phyloP scores from a whole-genome alignment of 768 basidiomycete species.

The Albatrellus ellisii region DNA sequence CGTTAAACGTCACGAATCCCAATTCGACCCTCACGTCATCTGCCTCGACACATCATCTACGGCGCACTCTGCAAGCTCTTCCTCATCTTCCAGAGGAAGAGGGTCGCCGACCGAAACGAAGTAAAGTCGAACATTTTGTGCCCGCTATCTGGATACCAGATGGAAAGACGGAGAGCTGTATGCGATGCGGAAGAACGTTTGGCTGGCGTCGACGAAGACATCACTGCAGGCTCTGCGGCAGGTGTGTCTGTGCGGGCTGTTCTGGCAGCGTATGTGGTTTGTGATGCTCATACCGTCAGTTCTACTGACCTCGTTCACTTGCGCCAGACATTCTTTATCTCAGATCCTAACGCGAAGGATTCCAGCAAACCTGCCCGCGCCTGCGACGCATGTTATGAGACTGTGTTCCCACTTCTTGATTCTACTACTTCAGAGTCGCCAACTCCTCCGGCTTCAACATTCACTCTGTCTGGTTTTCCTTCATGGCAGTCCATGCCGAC shows the following conservation, averaged over 20 bases:
- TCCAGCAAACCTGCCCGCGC: constrained; percentile 56
- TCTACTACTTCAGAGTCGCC: constrained; percentile 13
- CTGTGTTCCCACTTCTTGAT: constrained; percentile 59
- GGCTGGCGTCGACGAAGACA: constrained; percentile 72
- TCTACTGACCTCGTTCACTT: constrained; percentile 2
- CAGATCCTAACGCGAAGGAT: constrained; percentile 35
- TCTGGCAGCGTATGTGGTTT: constrained; percentile 49
- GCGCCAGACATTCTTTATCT: constrained; percentile 69
- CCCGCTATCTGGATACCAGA: constrained; percentile 93
- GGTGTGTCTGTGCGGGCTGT: constrained; percentile 78
- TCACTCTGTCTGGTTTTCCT: constrained; percentile 39
- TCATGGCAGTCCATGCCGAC: constrained; percentile 40
- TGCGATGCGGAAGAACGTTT: constrained; percentile 70
- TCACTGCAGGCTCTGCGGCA: constrained; percentile 77
- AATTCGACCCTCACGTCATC: constrained; percentile 77
- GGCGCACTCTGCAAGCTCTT: constrained; percentile 59
- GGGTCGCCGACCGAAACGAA: constrained; percentile 25
- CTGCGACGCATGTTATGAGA: constrained; percentile 78
- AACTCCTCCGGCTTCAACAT: constrained; percentile 22
- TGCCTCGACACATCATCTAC: constrained; percentile 59
- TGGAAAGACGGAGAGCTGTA: constrained; percentile 67
- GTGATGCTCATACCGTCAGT: neutral
- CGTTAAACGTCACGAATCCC: constrained; percentile 58
- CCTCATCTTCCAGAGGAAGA: constrained; percentile 48
- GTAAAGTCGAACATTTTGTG: constrained; percentile 68